Percentiles rank a stretch among this genome's conserved stretches.
phyloP scores from a whole-genome alignment of 768 basidiomycete species.

The Tricholoma hemisulphureum region DNA sequence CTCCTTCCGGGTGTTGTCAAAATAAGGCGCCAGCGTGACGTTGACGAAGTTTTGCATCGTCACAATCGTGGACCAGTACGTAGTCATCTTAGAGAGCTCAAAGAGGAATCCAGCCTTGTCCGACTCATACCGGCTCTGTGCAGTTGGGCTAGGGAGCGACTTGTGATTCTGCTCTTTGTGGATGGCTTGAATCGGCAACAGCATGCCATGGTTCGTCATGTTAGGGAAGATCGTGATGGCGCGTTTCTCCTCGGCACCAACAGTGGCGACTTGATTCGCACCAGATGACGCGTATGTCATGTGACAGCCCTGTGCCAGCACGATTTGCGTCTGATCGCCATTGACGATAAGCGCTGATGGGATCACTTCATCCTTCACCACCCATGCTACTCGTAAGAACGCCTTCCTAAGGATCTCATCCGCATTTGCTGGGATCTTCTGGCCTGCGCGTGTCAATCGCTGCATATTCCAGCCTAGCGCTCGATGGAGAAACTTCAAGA shows the following conservation, averaged over 20 bases:
- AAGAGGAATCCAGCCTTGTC: constrained; percentile 21
- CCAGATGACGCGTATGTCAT: constrained; percentile 30
- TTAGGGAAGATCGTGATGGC: constrained; percentile 40
- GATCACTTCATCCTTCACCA: constrained; percentile 25
- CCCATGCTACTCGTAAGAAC: constrained; percentile 21
- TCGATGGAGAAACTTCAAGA: constrained; percentile 9
- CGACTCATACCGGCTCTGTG: constrained; percentile 20
- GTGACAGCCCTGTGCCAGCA: constrained; percentile 20
- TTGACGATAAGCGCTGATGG: constrained; percentile 29
- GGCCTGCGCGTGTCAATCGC: constrained; percentile 30
- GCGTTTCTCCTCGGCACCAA: constrained; percentile 39
- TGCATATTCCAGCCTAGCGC: constrained; percentile 25
- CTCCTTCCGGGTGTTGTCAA: constrained; percentile 10
- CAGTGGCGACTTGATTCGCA: constrained; percentile 32
- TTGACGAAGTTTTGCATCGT: constrained; percentile 30
- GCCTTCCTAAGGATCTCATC: constrained; percentile 17
- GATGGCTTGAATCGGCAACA: constrained; percentile 40
- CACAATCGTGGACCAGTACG: constrained; percentile 27
- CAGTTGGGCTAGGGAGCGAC: constrained; percentile 20
- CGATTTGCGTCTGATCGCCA: constrained; percentile 36
- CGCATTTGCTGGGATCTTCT: constrained; percentile 33
- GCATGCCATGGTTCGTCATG: constrained; percentile 26
- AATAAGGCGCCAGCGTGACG: constrained; percentile 32
- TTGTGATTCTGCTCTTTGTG: constrained; percentile 26
- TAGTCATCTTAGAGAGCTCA: constrained; percentile 20